A percentile compares a stretch with the other conserved stretches of the same genome.
Conservation (phyloP, 768 basidiomycete species). For the Russula sp. region DNA sequence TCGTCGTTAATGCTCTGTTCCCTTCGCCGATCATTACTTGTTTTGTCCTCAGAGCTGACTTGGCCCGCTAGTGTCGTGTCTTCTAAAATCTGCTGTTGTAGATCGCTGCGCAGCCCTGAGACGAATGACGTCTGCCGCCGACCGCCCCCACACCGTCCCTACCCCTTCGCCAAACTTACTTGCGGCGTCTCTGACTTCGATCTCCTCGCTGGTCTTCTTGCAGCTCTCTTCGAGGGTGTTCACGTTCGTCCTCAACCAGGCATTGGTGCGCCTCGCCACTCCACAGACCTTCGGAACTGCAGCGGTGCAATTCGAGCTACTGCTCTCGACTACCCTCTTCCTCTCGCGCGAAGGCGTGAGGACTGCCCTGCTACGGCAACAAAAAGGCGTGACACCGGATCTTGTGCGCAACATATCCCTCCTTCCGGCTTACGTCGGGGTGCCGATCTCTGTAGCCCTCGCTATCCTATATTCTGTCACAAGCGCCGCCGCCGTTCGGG, state of each 20-base stretch:
- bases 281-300: slow-evolving; percentile 87
- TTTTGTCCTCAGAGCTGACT: not conserved
- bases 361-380: slow-evolving; percentile 70
- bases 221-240: slow-evolving; percentile 80
- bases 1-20: not conserved
- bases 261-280: slow-evolving; percentile 73
- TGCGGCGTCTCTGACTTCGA: slow-evolving; percentile 42
- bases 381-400: slow-evolving; percentile 11
- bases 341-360: slow-evolving; percentile 91
- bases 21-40: not conserved
- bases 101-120: not conserved
- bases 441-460: slow-evolving; percentile 54
- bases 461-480: slow-evolving; percentile 47
- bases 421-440: slow-evolving; percentile 62
- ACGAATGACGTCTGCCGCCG: not conserved
- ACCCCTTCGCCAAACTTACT: slow-evolving; percentile 9
- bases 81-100: not conserved
- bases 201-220: slow-evolving; percentile 70
- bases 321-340: slow-evolving; percentile 87
- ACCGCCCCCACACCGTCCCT: not conserved
- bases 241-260: slow-evolving; percentile 88
- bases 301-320: slow-evolving; percentile 88
- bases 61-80: not conserved
- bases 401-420: slow-evolving; percentile 46
- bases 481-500: slow-evolving; percentile 47